Percentiles rank a stretch among this genome's conserved stretches.
Evolutionary conservation across 805 yeast species (phyloP).

Genomic region (Torulaspora franciscae): DNA sequence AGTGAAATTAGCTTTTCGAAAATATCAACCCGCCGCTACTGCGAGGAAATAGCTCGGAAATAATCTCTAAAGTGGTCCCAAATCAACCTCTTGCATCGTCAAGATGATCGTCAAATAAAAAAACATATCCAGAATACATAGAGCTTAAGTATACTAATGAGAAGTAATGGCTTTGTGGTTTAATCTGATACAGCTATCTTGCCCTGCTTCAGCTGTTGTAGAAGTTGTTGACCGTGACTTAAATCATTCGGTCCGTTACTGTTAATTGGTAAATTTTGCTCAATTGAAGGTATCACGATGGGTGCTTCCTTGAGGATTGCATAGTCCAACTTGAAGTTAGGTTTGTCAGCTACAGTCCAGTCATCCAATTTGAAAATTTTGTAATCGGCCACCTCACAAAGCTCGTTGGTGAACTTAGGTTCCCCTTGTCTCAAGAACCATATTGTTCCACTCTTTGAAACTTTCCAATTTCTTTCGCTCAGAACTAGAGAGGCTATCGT

Average conservation of each 20-base stretch:
- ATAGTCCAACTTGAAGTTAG: slow-evolving; percentile 40
- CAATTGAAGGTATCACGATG: background rate
- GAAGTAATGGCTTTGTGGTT: background rate
- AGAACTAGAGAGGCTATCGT: slow-evolving; percentile 36
- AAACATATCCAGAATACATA: slow-evolving; percentile 3
- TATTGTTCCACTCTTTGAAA: slow-evolving; percentile 30
- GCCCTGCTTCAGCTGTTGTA: slow-evolving; percentile 31
- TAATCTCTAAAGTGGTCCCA: too few relatives aligned
- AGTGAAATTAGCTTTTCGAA: background rate
- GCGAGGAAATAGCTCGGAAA: too few relatives aligned
- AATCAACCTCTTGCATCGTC: background rate
- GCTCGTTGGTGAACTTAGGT: slow-evolving; percentile 38
- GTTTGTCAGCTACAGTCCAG: slow-evolving; percentile 42
- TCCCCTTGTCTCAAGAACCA: slow-evolving; percentile 42
- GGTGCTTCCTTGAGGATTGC: slow-evolving; percentile 19
- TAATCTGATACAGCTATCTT: slow-evolving; percentile 14
- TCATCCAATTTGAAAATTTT: slow-evolving; percentile 42
- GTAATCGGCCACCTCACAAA: slow-evolving; percentile 41
- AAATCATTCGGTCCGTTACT: slow-evolving; percentile 6
- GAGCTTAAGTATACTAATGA: background rate
- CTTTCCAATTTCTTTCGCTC: slow-evolving; percentile 39
- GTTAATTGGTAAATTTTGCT: slow-evolving; percentile 1
- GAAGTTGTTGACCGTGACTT: slow-evolving; percentile 30
- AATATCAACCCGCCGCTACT: too few relatives aligned
- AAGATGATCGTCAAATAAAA: background rate